Percentiles rank a stretch among this genome's conserved stretches.
Evolutionary conservation across 2,329 filamentous ascomycete genomes (phyloP).

Genomic region (Ophiostoma piceae): DNA sequence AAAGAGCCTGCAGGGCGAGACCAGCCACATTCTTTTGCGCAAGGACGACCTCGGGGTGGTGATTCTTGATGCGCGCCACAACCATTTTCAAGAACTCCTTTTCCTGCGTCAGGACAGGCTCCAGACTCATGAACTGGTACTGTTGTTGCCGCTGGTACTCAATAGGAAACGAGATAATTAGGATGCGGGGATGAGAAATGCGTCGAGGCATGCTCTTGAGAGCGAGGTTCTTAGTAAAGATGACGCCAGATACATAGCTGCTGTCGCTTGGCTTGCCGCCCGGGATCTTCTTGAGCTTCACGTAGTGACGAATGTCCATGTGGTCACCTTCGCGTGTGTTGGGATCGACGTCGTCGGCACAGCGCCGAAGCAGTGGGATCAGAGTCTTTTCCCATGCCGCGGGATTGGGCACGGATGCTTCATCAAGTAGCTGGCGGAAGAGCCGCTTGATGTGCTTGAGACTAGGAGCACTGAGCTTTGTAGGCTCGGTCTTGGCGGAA

Average conservation of each 20-base stretch:
- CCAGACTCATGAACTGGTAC: conserved; percentile 94
- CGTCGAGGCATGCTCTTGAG: conserved; percentile 92
- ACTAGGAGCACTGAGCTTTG: conserved; percentile 78
- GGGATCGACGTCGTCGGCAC: conserved; percentile 90
- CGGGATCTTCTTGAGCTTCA: conserved; percentile 94
- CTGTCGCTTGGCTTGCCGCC: conserved; percentile 87
- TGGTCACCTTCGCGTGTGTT: conserved; percentile 86
- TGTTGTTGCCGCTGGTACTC: conserved; percentile 88
- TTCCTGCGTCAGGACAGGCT: conserved; percentile 94
- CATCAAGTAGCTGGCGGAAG: conserved; percentile 74
- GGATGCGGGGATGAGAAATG: conserved; percentile 76
- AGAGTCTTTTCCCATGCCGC: conserved; percentile 84
- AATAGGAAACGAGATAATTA: conserved; percentile 90
- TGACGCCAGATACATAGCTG: conserved; percentile 91
- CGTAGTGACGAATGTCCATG: conserved; percentile 95
- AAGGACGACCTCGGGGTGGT: conserved; percentile 80
- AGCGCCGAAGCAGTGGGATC: conserved; percentile 81
- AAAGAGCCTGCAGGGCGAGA: conserved; percentile 79
- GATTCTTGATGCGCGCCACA: conserved; percentile 81
- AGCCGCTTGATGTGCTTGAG: conserved; percentile 82
- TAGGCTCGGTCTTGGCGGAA: background rate
- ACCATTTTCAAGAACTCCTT: conserved; percentile 88
- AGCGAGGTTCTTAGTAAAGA: conserved; percentile 95
- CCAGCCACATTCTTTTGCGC: conserved; percentile 91
- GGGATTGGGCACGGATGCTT: conserved; percentile 66